Evolutionary conservation across 2,329 filamentous ascomycete genomes (phyloP), one percentile per base, ranked within the genome.

Genomic region (Diaporthe vexans): DNA sequence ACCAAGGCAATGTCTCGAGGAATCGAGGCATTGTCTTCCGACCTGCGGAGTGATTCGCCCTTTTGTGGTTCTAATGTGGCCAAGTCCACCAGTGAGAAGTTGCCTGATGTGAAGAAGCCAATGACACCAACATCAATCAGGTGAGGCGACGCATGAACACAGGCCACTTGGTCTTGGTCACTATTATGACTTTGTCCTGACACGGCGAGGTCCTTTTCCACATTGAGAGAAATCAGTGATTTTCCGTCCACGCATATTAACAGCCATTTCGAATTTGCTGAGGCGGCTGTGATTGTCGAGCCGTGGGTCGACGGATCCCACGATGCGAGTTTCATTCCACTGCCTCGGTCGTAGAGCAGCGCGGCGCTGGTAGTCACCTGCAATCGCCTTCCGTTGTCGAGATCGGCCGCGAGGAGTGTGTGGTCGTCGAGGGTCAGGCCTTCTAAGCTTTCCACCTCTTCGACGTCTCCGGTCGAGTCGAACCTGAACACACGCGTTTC

Each of bases 401-500:
- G 79, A 78, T 94, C 95, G 52, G 87, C 85, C 1, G 91, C 92
- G 51, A 95, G 83, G 1, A 99, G 84, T 0, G 96, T 98, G 73
- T 90, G 91, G 73, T 92, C 88, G 29, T 89, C 85, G n/a, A 98
- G 84, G 3, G 86, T 83, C 75, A 98, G 86, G 0, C 94, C 94
- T 26, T 91, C 86, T 77, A 95, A 95, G 0, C 89, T 85, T n/a
- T 94, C 92, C 3, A 97, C 83, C 83, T 99, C 97, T 82, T 98
- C 96, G 26, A 98, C 93, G 40, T 93, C 93, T 0, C 94, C 95
- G 15, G 92, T 88, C 0, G 85, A 72, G 74, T 91, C 91, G 80
- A 99, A 98, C 7, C 84, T 86, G 80, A 99, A 97, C 1, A 95
- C 87, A 76, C 96, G 89, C 1, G 95, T 97, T 80, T 98, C 95